Percentiles rank a stretch among this genome's conserved stretches.
These are phyloP conservation scores for Pichia paraexigua DNA, from an alignment of 805 yeast species.

Conservation along the genomic window DNA sequence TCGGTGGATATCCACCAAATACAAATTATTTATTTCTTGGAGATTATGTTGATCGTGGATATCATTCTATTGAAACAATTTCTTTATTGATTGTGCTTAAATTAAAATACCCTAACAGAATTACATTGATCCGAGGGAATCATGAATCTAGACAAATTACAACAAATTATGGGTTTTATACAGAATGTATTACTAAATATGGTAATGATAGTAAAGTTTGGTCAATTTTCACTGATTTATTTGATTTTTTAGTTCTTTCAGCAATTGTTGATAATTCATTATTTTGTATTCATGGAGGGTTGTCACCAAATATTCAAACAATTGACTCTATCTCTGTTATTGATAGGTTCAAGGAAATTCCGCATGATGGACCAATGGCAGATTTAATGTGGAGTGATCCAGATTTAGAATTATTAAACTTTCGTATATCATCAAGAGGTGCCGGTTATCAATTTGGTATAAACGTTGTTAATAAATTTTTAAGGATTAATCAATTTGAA, in stretches of 20 bases:
- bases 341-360: slow-evolving; percentile 89
- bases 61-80: slow-evolving; percentile 90
- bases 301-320: slow-evolving; percentile 91
- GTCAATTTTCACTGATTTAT: slow-evolving; percentile 83
- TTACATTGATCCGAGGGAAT: slow-evolving; percentile 82
- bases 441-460: slow-evolving; percentile 97
- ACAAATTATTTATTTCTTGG: slow-evolving; percentile 91
- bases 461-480: slow-evolving; percentile 81
- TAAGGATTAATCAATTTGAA: slow-evolving; percentile 66
- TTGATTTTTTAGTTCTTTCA: slow-evolving; percentile 82
- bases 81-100: slow-evolving; percentile 73
- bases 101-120: slow-evolving; percentile 79
- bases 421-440: slow-evolving; percentile 87
- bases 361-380: slow-evolving; percentile 99
- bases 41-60: slow-evolving; percentile 94
- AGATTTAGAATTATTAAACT: slow-evolving; percentile 71
- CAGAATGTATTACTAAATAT: slow-evolving; percentile 88
- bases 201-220: slow-evolving; percentile 70
- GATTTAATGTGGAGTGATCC: slow-evolving; percentile 99
- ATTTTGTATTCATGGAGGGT: slow-evolving; percentile 95
- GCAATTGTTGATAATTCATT: slow-evolving; percentile 86
- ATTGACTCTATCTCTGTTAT: slow-evolving; percentile 85
- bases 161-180: slow-evolving; percentile 92
- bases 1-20: slow-evolving; percentile 89
- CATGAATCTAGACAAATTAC: slow-evolving; percentile 97